A percentile compares a stretch with the other conserved stretches of the same genome.
These are phyloP conservation scores for Rubus idaeus DNA, from an alignment of 306 rosid species.

Conservation along the genomic window DNA sequence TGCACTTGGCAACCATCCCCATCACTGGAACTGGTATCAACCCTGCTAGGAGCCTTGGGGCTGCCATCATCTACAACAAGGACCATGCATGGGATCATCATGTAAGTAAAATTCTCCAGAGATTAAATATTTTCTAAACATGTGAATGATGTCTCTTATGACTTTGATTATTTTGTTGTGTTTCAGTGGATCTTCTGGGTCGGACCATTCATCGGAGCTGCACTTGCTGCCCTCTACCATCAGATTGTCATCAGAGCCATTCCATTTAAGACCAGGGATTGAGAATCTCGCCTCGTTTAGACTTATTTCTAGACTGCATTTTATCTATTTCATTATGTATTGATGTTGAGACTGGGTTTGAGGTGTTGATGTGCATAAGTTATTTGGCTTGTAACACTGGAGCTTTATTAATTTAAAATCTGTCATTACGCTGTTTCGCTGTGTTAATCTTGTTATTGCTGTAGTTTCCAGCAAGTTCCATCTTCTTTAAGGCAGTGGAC, in stretches of 20 bases:
- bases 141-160: background rate
- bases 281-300: background rate
- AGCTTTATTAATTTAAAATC: constrained; percentile 2
- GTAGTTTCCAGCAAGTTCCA: too few relatives aligned
- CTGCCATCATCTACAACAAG: constrained; percentile 43
- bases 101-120: constrained; percentile 16
- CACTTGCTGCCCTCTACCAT: constrained; percentile 58
- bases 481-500: too few relatives aligned
- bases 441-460: background rate
- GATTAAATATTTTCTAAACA: background rate
- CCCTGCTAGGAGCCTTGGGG: constrained; percentile 54
- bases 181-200: constrained; percentile 61
- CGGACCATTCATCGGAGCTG: constrained; percentile 61
- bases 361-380: constrained; percentile 19
- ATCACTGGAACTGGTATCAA: constrained; percentile 47
- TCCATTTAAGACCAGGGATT: constrained; percentile 41
- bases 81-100: constrained; percentile 46
- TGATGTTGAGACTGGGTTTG: background rate
- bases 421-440: background rate
- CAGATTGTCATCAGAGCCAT: constrained; percentile 48
- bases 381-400: background rate
- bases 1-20: constrained; percentile 50
- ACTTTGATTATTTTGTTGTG: background rate
- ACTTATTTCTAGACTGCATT: background rate
- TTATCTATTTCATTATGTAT: background rate